These are phyloP conservation scores for Porphyrellus cyaneotinctus DNA, from an alignment of 768 basidiomycete species.

Conservation along the genomic window DNA sequence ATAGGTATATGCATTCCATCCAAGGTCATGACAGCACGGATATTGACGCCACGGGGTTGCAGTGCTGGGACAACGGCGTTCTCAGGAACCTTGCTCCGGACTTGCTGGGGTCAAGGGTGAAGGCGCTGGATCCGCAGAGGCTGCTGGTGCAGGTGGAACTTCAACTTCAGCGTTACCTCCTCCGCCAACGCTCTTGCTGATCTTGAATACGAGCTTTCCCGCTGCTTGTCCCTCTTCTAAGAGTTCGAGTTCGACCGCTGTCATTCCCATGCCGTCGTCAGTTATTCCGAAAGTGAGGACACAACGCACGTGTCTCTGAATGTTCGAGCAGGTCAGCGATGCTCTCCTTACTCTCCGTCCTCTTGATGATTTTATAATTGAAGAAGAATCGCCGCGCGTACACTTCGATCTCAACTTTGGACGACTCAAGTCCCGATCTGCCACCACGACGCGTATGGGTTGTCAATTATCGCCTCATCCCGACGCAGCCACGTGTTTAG, in stretches of 20 bases:
- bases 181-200: slow-evolving; percentile 14
- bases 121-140: background rate
- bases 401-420: slow-evolving; percentile 33
- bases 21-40: slow-evolving; percentile 4
- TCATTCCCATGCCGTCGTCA: too few relatives aligned
- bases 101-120: slow-evolving; percentile 3
- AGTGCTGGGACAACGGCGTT: background rate
- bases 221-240: slow-evolving; percentile 31
- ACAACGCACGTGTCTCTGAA: slow-evolving; percentile 24
- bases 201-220: slow-evolving; percentile 27
- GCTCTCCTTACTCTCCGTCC: slow-evolving; percentile 32
- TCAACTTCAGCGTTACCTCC: slow-evolving; percentile 4
- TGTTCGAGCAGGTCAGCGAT: slow-evolving; percentile 32
- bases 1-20: background rate
- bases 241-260: slow-evolving; percentile 30
- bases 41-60: background rate
- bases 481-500: background rate
- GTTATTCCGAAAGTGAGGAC: too few relatives aligned
- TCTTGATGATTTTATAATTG: slow-evolving; percentile 32
- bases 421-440: slow-evolving; percentile 31
- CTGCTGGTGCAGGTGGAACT: background rate
- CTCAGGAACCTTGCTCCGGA: slow-evolving; percentile 4
- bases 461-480: background rate
- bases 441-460: background rate
- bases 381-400: slow-evolving; percentile 32